phyloP scores from a whole-genome alignment of 768 basidiomycete species.

The Panaeolus papilionaceus region DNA sequence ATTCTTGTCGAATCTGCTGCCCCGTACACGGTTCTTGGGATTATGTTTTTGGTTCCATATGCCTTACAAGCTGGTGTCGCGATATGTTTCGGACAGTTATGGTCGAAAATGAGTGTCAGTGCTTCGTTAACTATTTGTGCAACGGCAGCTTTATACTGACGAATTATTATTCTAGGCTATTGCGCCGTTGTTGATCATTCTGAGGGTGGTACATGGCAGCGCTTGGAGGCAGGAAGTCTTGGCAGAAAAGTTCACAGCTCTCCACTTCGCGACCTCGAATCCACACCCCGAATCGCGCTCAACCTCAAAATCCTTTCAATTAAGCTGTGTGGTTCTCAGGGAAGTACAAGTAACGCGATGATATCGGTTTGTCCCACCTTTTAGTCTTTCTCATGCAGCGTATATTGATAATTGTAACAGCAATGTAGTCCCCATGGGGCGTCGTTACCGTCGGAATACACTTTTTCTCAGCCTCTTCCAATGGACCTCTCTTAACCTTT shows the following conservation, averaged over 20 bases:
- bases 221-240: constrained; percentile 20
- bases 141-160: background rate
- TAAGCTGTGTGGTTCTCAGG: constrained; percentile 3
- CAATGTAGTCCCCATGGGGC: background rate
- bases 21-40: constrained; percentile 18
- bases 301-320: constrained; percentile 8
- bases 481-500: background rate
- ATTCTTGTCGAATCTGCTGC: constrained; percentile 29
- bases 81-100: constrained; percentile 41
- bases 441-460: background rate
- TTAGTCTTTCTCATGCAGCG: background rate
- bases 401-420: background rate
- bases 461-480: background rate
- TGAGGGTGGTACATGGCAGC: constrained; percentile 25
- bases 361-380: background rate
- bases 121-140: constrained; percentile 1
- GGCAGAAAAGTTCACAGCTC: constrained; percentile 6
- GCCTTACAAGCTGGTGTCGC: constrained; percentile 34
- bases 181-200: constrained; percentile 28
- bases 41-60: constrained; percentile 40
- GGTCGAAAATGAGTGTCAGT: constrained; percentile 43
- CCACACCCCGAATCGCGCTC: background rate
- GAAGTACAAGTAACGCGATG: constrained; percentile 10
- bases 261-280: constrained; percentile 4
- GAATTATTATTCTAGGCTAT: constrained; percentile 20